Percentiles rank a stretch among this genome's conserved stretches.
Conservation (phyloP, 1,139 yeast species). For the Yamadazyma songkhlaensis region DNA sequence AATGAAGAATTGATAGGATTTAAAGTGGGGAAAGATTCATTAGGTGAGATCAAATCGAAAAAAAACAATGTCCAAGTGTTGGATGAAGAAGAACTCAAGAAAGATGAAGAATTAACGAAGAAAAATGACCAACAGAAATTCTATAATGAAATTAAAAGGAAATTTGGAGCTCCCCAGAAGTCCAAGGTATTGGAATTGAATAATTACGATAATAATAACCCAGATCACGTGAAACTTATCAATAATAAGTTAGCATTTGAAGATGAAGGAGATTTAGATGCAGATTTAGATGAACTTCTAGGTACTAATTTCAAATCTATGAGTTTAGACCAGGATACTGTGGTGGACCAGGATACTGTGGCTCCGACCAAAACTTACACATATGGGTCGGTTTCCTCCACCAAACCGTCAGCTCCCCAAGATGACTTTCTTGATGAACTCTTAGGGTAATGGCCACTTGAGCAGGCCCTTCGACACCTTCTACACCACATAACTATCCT, state of each 20-base stretch:
- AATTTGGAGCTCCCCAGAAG: conserved; percentile 19
- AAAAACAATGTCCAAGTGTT: conserved; percentile 16
- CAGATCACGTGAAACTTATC: conserved; percentile 23
- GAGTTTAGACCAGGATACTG: too few relatives aligned
- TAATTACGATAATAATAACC: conserved; percentile 26
- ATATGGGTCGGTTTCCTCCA: too few relatives aligned
- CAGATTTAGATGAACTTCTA: conserved; percentile 8
- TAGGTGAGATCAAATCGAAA: conserved; percentile 9
- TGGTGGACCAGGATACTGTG: neutral
- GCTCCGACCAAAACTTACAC: too few relatives aligned
- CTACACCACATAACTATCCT: too few relatives aligned
- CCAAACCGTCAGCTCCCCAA: neutral
- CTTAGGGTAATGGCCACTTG: conserved; percentile 1
- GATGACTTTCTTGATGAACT: conserved; percentile 2
- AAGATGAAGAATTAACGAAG: conserved; percentile 22
- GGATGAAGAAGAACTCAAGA: conserved; percentile 26
- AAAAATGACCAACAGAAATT: conserved; percentile 27
- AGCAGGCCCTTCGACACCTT: too few relatives aligned
- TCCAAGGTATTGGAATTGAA: conserved; percentile 35
- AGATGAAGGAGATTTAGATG: conserved; percentile 3
- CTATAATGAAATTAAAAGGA: conserved; percentile 27
- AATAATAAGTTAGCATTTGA: conserved; percentile 21
- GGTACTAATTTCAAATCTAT: conserved; percentile 5
- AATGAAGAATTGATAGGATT: conserved; percentile 34
- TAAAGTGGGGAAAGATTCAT: conserved; percentile 28